Evolutionary conservation across 129 eudicot species (phyloP).

Genomic region (Helianthus tuberosus): DNA sequence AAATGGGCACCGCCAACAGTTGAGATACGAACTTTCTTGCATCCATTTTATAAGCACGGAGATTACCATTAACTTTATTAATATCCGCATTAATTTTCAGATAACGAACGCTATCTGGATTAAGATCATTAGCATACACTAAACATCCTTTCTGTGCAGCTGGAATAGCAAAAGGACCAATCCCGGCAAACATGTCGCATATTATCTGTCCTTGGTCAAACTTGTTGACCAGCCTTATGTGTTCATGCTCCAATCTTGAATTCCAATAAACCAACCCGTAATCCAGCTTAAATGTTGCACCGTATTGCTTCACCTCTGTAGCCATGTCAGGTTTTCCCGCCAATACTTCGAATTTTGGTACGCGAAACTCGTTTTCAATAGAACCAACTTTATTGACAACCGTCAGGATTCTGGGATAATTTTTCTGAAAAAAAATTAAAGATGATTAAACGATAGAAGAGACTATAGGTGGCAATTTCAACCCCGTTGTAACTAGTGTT

Average conservation of each 20-base stretch:
- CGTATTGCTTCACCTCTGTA: slow-evolving; percentile 94
- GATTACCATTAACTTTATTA: slow-evolving; percentile 68
- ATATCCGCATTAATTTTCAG: slow-evolving; percentile 80
- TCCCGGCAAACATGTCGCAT: slow-evolving; percentile 98
- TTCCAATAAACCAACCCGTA: slow-evolving; percentile 98
- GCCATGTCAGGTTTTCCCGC: slow-evolving; percentile 86
- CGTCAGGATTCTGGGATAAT: slow-evolving; percentile 85
- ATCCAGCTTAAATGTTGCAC: slow-evolving; percentile 91
- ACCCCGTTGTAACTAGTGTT: too few relatives aligned
- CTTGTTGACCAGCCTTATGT: slow-evolving; percentile 70
- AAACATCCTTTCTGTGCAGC: slow-evolving; percentile 95
- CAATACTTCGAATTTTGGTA: slow-evolving; percentile 85
- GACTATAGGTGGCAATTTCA: background rate
- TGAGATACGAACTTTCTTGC: slow-evolving; percentile 76
- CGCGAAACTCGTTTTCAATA: slow-evolving; percentile 88
- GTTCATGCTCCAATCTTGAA: slow-evolving; percentile 97
- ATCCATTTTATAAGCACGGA: slow-evolving; percentile 74
- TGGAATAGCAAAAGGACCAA: slow-evolving; percentile 98
- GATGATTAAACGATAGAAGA: background rate
- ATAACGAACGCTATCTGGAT: slow-evolving; percentile 84
- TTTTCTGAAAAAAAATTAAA: slow-evolving; percentile 58
- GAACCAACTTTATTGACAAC: slow-evolving; percentile 88
- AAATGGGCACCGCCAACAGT: slow-evolving; percentile 60
- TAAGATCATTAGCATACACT: slow-evolving; percentile 90
- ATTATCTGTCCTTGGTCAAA: slow-evolving; percentile 72